phyloP scores from a whole-genome alignment of 768 basidiomycete species.

The Termitomyces sp. region DNA sequence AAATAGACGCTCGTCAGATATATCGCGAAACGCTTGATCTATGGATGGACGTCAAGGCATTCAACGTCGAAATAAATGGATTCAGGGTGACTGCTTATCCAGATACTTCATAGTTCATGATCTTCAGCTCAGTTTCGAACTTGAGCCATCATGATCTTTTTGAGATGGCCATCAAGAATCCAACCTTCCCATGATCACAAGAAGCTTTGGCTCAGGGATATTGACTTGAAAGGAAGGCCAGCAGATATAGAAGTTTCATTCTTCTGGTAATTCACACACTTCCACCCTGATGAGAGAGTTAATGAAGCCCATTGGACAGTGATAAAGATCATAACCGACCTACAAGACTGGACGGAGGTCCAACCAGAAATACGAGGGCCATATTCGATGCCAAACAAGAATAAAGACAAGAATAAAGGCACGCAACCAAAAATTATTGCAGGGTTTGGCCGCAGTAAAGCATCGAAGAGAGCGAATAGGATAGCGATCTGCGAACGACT shows the following conservation, averaged over 20 bases:
- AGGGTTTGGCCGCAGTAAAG: neutral
- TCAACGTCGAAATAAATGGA: neutral
- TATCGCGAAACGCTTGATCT: neutral
- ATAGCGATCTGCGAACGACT: neutral
- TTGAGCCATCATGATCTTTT: neutral
- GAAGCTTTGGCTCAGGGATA: neutral
- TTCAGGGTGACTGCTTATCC: neutral
- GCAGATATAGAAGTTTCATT: neutral
- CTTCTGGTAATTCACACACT: neutral
- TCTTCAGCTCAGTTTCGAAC: neutral
- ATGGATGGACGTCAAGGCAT: neutral
- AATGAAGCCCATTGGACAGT: too few relatives aligned
- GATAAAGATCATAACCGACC: neutral
- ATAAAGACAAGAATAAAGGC: too few relatives aligned
- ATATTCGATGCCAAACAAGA: neutral
- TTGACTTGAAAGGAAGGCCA: neutral
- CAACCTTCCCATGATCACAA: neutral
- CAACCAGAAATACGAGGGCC: neutral
- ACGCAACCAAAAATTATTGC: too few relatives aligned
- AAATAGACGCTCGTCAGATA: too few relatives aligned
- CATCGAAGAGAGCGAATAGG: neutral
- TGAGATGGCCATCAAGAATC: neutral
- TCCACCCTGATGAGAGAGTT: neutral
- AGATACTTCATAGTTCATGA: neutral
- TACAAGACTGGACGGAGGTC: neutral